These are phyloP conservation scores for Ustilago sp. DNA, from an alignment of 1,284 basidiomycete genomes.

Conservation along the genomic window DNA sequence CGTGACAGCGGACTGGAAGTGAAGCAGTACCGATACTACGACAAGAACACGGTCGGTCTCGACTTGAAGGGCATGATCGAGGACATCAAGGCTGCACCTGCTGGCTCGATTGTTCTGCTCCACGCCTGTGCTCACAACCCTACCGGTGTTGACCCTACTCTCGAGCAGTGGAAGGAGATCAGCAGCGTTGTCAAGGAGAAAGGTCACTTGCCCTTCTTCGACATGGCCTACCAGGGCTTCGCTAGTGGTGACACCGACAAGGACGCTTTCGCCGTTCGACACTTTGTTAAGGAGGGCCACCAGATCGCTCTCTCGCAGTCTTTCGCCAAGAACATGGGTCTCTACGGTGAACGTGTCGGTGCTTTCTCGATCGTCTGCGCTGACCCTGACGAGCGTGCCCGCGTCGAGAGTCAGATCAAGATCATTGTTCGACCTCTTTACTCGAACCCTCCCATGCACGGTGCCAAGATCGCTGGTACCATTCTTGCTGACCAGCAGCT, in stretches of 20 bases:
- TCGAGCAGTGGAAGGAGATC: slow-evolving; percentile 68
- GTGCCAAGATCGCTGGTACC: slow-evolving; percentile 71
- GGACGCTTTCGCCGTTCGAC: slow-evolving; percentile 68
- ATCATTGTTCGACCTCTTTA: slow-evolving; percentile 97
- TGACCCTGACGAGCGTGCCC: slow-evolving; percentile 64
- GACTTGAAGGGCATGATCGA: slow-evolving; percentile 69
- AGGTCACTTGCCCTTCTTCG: slow-evolving; percentile 90
- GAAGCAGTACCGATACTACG: slow-evolving; percentile 79
- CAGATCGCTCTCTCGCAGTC: slow-evolving; percentile 65
- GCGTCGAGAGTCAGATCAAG: slow-evolving; percentile 74
- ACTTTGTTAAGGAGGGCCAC: slow-evolving; percentile 70
- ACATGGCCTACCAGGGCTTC: slow-evolving; percentile 82
- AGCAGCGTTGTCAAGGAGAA: slow-evolving; percentile 74
- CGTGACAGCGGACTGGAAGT: slow-evolving; percentile 93
- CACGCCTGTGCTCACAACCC: slow-evolving; percentile 74
- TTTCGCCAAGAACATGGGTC: slow-evolving; percentile 70
- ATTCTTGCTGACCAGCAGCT: slow-evolving; percentile 70
- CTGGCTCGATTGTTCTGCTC: slow-evolving; percentile 72
- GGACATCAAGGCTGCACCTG: slow-evolving; percentile 71
- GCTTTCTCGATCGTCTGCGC: slow-evolving; percentile 64
- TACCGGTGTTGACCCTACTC: slow-evolving; percentile 70
- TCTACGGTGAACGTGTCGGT: slow-evolving; percentile 70
- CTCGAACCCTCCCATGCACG: slow-evolving; percentile 95
- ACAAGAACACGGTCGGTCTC: slow-evolving; percentile 70
- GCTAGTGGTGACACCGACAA: slow-evolving; percentile 66